Evolutionary conservation across 2,329 filamentous ascomycete genomes (phyloP).

Genomic region (Dactylellina parvicollis): DNA sequence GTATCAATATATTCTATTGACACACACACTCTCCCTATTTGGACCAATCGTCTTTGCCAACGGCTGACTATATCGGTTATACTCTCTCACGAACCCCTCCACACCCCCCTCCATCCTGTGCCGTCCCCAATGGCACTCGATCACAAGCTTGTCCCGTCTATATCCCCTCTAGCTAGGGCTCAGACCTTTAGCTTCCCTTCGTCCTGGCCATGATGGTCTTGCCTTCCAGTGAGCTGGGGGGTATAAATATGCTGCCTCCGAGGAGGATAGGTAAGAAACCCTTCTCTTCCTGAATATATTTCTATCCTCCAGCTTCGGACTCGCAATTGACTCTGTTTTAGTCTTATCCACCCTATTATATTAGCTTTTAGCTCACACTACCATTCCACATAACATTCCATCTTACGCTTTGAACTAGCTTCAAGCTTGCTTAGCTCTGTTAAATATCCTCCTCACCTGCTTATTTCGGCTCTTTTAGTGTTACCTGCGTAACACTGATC

Average conservation of each 20-base stretch:
- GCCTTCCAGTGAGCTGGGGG: constrained; percentile 17
- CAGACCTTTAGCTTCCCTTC: constrained; percentile 42
- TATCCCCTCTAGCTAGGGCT: constrained; percentile 45
- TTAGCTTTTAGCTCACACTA: not conserved
- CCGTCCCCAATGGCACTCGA: constrained; percentile 35
- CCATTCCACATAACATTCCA: constrained; percentile 29
- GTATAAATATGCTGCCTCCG: constrained; percentile 52
- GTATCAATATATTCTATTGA: constrained; percentile 29
- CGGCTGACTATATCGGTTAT: constrained; percentile 38
- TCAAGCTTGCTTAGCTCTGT: constrained; percentile 12
- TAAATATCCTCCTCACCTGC: not conserved
- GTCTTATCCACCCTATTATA: constrained; percentile 9
- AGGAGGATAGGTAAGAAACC: constrained; percentile 38
- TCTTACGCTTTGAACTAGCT: constrained; percentile 11
- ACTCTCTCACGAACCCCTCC: constrained; percentile 23
- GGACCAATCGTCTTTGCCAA: constrained; percentile 40
- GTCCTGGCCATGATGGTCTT: constrained; percentile 16
- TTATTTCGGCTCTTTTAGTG: constrained; percentile 24
- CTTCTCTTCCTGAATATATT: constrained; percentile 52
- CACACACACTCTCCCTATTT: constrained; percentile 1
- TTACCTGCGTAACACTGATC: constrained; percentile 51
- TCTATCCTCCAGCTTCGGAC: constrained; percentile 9
- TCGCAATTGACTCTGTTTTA: constrained; percentile 26
- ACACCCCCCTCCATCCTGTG: constrained; percentile 4
- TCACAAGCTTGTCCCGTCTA: constrained; percentile 26